These are phyloP conservation scores for Hymenoscyphus occultus DNA, from an alignment of 2,329 filamentous ascomycete species.

Conservation along the genomic window DNA sequence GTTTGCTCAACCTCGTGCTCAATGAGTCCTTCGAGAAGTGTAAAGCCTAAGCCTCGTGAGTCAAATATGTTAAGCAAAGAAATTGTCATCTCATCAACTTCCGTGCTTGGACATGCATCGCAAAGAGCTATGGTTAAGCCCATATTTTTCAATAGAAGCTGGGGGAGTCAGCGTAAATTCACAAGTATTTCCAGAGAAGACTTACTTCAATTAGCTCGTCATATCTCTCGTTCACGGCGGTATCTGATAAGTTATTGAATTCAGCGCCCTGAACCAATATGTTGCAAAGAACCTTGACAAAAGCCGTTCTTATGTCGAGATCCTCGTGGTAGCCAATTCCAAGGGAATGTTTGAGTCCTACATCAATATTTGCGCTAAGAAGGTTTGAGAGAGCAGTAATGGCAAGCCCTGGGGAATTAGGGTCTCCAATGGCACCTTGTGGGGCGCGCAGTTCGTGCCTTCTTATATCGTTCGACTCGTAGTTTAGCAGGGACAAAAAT, in stretches of 20 bases:
- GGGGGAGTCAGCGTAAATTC: slow-evolving; percentile 14
- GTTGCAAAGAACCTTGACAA: slow-evolving; percentile 68
- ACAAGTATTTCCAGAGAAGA: slow-evolving; percentile 11
- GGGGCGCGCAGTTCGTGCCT: slow-evolving; percentile 42
- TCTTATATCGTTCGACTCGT: slow-evolving; percentile 48
- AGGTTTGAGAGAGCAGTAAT: slow-evolving; percentile 68
- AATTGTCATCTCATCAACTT: slow-evolving; percentile 67
- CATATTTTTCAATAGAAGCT: slow-evolving; percentile 61
- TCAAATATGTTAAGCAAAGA: slow-evolving; percentile 69
- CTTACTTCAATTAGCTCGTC: slow-evolving; percentile 59
- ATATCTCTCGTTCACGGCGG: slow-evolving; percentile 66
- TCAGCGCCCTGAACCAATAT: slow-evolving; percentile 70
- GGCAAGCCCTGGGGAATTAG: slow-evolving; percentile 57
- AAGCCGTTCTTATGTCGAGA: slow-evolving; percentile 65
- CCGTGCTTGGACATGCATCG: slow-evolving; percentile 62
- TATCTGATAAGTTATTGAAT: slow-evolving; percentile 66
- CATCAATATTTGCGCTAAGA: slow-evolving; percentile 68
- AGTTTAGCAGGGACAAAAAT: slow-evolving; percentile 63
- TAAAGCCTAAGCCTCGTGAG: slow-evolving; percentile 59
- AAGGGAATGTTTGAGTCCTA: slow-evolving; percentile 66
- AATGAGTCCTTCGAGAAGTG: slow-evolving; percentile 63
- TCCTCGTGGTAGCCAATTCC: slow-evolving; percentile 71
- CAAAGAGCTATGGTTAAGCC: slow-evolving; percentile 62
- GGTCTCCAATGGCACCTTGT: slow-evolving; percentile 50
- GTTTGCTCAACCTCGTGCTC: slow-evolving; percentile 68